Base-by-base conservation (phyloP, 2,329 filamentous ascomycete genomes). In the Alternaria infectoria region DNA sequence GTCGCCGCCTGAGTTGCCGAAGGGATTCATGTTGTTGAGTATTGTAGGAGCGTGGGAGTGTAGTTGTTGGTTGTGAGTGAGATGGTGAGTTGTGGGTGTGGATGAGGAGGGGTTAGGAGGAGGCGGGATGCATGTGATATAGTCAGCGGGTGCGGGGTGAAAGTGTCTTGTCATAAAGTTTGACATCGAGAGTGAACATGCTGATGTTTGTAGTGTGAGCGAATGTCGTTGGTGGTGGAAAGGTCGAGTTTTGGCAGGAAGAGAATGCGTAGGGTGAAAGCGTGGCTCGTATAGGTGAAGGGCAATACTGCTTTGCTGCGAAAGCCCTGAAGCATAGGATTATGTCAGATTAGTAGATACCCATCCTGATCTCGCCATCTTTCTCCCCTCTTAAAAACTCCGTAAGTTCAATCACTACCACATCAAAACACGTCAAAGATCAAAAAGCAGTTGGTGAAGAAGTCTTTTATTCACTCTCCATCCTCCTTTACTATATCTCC, bases 391-490 rank as follows among this genome's bases (percentile, higher is more conserved):
- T 36, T 13, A 36, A 8, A 8, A 0, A 36, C 13, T 9, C 7
- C 2, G 1, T 17, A 17, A 17, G 4, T n/a, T 5, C 28, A 25
- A 17, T n/a, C 9, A 12, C 12, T 3, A 40, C 15, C 5, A 2
- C 1, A 5, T 5, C 6, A 12, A 23, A 4, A 10, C n/a, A 21
- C 28, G 12, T 9, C 13, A 17, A 10, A 52, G 5, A 36, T n/a
- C n/a, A n/a, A n/a, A 28, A 36, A 23, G 21, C 5, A 23, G n/a
- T 23, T 23, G 28, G 21, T 36, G 49, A 52, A 52, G 19, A 2
- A 36, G 49, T 52, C 28, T 23, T 51, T 3, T n/a, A 40, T 52
- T 40, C 49, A 52, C 30, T 25, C 49, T 52, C 36, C 30, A 10
- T 52, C 49, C 49, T 52, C 23, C 49, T 40, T 21, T 36, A 40